Conservation (phyloP, 208 protist genomes). For the Phytomonas sp. region DNA sequence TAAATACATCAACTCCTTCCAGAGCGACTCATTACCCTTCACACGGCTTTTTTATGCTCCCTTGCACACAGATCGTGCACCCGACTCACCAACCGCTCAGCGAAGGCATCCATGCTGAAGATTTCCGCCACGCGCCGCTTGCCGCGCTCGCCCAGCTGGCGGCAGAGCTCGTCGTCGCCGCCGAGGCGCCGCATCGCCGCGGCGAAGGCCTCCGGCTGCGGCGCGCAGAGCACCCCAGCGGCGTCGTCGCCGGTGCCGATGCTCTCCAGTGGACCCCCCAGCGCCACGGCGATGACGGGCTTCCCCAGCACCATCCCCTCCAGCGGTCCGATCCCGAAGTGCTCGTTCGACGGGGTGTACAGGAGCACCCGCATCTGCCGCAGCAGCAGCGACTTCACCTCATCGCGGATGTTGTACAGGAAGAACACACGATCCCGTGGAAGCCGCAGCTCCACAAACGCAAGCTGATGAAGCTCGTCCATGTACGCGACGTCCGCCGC, state of each 20-base stretch:
- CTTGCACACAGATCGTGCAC: constrained; percentile 5
- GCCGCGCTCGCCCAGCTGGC: constrained; percentile 35
- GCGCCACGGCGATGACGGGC: constrained; percentile 88
- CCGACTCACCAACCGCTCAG: constrained; percentile 34
- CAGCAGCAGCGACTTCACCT: constrained; percentile 62
- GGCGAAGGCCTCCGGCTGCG: constrained; percentile 55
- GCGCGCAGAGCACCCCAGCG: constrained; percentile 46
- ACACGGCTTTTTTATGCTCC: constrained; percentile 12
- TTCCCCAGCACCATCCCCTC: constrained; percentile 74
- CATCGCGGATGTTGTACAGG: constrained; percentile 74
- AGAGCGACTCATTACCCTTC: constrained; percentile 3
- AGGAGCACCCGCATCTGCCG: constrained; percentile 61
- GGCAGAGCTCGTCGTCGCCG: constrained; percentile 18
- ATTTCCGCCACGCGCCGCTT: constrained; percentile 21
- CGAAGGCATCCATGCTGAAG: constrained; percentile 55
- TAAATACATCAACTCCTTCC: neutral
- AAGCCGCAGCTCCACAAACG: constrained; percentile 20
- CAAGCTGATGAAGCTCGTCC: constrained; percentile 55
- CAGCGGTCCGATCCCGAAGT: constrained; percentile 93
- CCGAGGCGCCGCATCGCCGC: constrained; percentile 35
- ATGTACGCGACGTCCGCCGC: constrained; percentile 79
- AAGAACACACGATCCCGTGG: constrained; percentile 45
- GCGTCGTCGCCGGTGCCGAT: constrained; percentile 16
- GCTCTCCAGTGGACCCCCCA: constrained; percentile 92
- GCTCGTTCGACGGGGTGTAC: constrained; percentile 93